Conservation (phyloP, 2,329 filamentous ascomycete genomes). For the Fusarium pseudonygamai region DNA sequence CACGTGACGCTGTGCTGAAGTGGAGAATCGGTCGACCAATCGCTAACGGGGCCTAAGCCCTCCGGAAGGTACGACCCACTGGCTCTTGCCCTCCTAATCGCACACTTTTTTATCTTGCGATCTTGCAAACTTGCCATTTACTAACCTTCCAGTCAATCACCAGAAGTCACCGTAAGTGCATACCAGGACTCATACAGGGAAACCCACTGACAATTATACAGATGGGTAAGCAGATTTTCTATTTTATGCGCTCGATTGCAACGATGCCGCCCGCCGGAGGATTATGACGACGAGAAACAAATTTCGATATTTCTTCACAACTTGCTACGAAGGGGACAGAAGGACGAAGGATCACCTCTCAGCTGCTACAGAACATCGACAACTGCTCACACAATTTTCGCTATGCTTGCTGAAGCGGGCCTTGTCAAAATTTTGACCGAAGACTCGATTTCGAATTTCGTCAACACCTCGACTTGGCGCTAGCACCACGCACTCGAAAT, state of each 20-base stretch:
- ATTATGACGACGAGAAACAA: constrained; percentile 24
- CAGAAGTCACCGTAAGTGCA: constrained; percentile 61
- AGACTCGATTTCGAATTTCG: constrained; percentile 24
- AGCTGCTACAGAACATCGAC: neutral
- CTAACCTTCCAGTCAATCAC: constrained; percentile 55
- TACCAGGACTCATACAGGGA: constrained; percentile 44
- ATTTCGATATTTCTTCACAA: constrained; percentile 34
- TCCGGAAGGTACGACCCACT: constrained; percentile 43
- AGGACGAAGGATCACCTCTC: constrained; percentile 4
- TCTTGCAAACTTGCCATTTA: constrained; percentile 53
- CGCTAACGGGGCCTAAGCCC: constrained; percentile 50
- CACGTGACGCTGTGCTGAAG: constrained; percentile 36
- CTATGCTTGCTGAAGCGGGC: neutral
- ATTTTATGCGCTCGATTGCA: constrained; percentile 33
- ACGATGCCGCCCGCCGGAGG: constrained; percentile 41
- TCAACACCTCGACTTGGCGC: neutral
- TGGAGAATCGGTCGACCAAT: constrained; percentile 46
- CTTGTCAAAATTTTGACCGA: neutral
- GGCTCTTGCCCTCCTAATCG: constrained; percentile 50
- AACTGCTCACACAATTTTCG: neutral
- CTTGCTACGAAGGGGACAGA: neutral
- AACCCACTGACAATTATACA: constrained; percentile 54
- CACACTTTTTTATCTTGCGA: constrained; percentile 53
- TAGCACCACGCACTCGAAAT: constrained; percentile 5
- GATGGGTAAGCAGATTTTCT: constrained; percentile 67